Evolutionary conservation across 2,329 filamentous ascomycete genomes (phyloP).

Genomic region (Plenodomus tracheiphilus): DNA sequence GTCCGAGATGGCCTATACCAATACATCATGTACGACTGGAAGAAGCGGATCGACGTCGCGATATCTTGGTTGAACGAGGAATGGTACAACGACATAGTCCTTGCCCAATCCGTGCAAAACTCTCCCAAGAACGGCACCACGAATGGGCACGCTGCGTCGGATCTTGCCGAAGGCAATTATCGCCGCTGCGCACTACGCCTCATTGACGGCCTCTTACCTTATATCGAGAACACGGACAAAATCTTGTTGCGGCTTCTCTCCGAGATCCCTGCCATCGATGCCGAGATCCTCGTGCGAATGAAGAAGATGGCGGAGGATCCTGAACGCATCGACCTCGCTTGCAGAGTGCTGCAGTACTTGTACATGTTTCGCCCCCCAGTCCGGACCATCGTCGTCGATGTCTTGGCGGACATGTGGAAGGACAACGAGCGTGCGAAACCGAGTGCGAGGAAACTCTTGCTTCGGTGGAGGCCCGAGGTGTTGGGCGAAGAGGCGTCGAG

Average conservation of each 20-base stretch:
- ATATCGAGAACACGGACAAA: slow-evolving; percentile 89
- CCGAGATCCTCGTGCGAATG: slow-evolving; percentile 72
- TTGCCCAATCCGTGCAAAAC: slow-evolving; percentile 42
- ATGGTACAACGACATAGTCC: slow-evolving; percentile 88
- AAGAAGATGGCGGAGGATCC: slow-evolving; percentile 65
- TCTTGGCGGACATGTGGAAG: slow-evolving; percentile 61
- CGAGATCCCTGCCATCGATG: slow-evolving; percentile 81
- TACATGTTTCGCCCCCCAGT: slow-evolving; percentile 59
- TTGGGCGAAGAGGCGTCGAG: slow-evolving; percentile 31
- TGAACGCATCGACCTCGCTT: slow-evolving; percentile 62
- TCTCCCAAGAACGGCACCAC: slow-evolving; percentile 39
- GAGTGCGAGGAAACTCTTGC: slow-evolving; percentile 57
- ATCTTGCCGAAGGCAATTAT: slow-evolving; percentile 61
- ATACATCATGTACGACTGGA: slow-evolving; percentile 91
- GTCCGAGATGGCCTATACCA: slow-evolving; percentile 81
- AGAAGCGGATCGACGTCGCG: slow-evolving; percentile 83
- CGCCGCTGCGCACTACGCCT: slow-evolving; percentile 77
- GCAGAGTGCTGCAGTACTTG: slow-evolving; percentile 60
- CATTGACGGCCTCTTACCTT: slow-evolving; percentile 87
- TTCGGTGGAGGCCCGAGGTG: slow-evolving; percentile 58
- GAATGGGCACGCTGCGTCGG: slow-evolving; percentile 50
- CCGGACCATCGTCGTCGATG: slow-evolving; percentile 60
- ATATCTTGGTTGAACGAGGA: slow-evolving; percentile 96
- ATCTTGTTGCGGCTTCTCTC: slow-evolving; percentile 87
- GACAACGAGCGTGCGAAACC: slow-evolving; percentile 51